A percentile compares a stretch with the other conserved stretches of the same genome.
Evolutionary conservation across 2,329 filamentous ascomycete species (phyloP).

Genomic region (Trichoderma cornu-damae): DNA sequence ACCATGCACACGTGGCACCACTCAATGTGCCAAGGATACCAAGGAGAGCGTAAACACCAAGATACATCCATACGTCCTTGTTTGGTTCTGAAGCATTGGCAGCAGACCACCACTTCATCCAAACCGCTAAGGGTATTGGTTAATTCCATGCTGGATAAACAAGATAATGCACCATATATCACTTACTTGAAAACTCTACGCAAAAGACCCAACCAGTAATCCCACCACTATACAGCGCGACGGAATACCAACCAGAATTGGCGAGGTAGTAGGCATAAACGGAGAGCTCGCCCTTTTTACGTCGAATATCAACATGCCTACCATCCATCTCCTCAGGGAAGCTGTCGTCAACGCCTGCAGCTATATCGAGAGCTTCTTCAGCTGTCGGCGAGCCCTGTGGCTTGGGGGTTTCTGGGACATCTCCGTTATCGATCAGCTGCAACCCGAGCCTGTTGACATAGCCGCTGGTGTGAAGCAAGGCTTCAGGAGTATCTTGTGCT

Average conservation of each 20-base stretch:
- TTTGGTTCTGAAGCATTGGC: conserved; percentile 13
- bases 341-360: background rate
- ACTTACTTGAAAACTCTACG: conserved; percentile 16
- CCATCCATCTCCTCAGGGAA: conserved; percentile 4
- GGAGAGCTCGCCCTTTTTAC: conserved; percentile 12
- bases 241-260: conserved; percentile 5
- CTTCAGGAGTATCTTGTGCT: background rate
- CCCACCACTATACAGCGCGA: background rate
- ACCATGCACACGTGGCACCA: background rate
- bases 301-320: conserved; percentile 11
- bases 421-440: background rate
- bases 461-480: conserved; percentile 3
- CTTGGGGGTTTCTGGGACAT: background rate
- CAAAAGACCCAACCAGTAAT: conserved; percentile 10
- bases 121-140: background rate
- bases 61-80: conserved; percentile 11
- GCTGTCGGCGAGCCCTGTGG: background rate
- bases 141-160: background rate
- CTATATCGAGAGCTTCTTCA: conserved; percentile 6
- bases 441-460: conserved; percentile 10
- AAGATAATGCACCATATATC: background rate
- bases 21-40: conserved; percentile 4
- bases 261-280: conserved; percentile 15
- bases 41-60: conserved; percentile 6
- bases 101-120: conserved; percentile 18